Evolutionary conservation across 1,284 basidiomycete species (phyloP).

Genomic region (Tilletia caries): DNA sequence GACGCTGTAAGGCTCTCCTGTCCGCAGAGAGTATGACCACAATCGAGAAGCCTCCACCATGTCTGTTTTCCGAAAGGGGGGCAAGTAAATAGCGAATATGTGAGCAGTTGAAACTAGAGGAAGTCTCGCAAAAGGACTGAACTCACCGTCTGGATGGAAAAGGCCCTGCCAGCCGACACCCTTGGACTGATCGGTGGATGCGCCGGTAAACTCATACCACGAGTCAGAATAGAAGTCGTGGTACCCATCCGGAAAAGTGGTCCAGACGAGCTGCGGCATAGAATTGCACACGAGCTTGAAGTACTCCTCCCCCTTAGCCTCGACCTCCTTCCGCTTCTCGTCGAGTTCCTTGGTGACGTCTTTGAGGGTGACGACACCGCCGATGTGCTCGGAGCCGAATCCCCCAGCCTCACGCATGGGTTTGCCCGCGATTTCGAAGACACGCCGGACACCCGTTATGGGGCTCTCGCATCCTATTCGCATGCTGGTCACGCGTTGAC

Average conservation of each 20-base stretch:
- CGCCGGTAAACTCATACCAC: conserved; percentile 53
- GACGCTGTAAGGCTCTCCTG: conserved; percentile 52
- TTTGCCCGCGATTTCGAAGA: conserved; percentile 37
- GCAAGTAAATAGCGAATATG: neutral
- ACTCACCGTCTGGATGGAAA: conserved; percentile 52
- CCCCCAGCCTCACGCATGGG: conserved; percentile 40
- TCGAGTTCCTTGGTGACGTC: conserved; percentile 35
- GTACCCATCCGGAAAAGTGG: conserved; percentile 46
- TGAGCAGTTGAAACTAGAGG: neutral
- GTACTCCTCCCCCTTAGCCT: conserved; percentile 38
- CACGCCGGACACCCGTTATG: conserved; percentile 27
- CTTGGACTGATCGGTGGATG: conserved; percentile 33
- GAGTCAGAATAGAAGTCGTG: conserved; percentile 45
- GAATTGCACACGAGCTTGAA: conserved; percentile 44
- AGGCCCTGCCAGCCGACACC: conserved; percentile 52
- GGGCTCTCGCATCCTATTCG: conserved; percentile 31
- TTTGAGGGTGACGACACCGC: conserved; percentile 36
- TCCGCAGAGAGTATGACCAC: conserved; percentile 52
- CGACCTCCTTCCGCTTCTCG: conserved; percentile 24
- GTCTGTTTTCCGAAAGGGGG: neutral
- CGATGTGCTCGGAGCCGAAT: conserved; percentile 40
- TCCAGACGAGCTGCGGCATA: conserved; percentile 53
- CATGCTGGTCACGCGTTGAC: conserved; percentile 31
- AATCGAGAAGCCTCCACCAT: conserved; percentile 43
- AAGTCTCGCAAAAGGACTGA: no score